Evolutionary conservation across 225 moss, liverwort and hornwort genomes (phyloP).

Genomic region (Pseudoscleropodium purum): DNA sequence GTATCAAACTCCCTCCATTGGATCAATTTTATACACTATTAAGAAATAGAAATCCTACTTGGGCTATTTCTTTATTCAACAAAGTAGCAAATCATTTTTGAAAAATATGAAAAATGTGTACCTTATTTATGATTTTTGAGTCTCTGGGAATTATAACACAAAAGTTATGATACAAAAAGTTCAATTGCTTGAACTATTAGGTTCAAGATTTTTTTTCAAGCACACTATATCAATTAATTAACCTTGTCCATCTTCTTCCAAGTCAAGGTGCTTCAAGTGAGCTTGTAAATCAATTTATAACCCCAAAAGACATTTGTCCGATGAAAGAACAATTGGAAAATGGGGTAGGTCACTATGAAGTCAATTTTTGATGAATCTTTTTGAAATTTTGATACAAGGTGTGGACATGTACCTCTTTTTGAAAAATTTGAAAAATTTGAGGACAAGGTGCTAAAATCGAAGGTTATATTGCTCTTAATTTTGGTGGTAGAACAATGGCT

Average conservation of each 20-base stretch:
- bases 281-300: background rate
- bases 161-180: background rate
- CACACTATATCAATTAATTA: background rate
- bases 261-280: background rate
- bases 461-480: background rate
- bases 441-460: accelerated
- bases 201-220: background rate
- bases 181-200: background rate
- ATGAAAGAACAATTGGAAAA: accelerated
- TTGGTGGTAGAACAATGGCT: accelerated
- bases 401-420: accelerated
- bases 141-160: background rate
- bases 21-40: background rate
- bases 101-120: accelerated
- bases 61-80: background rate
- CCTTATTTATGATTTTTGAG: background rate
- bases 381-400: background rate
- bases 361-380: background rate
- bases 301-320: too few relatives aligned
- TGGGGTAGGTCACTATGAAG: background rate
- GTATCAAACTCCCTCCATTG: background rate
- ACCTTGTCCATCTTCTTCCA: background rate
- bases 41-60: background rate
- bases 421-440: accelerated
- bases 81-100: background rate